A percentile compares a stretch with the other conserved stretches of the same genome.
Conservation (phyloP, 257 asterid genomes). For the Salvia splendens region DNA sequence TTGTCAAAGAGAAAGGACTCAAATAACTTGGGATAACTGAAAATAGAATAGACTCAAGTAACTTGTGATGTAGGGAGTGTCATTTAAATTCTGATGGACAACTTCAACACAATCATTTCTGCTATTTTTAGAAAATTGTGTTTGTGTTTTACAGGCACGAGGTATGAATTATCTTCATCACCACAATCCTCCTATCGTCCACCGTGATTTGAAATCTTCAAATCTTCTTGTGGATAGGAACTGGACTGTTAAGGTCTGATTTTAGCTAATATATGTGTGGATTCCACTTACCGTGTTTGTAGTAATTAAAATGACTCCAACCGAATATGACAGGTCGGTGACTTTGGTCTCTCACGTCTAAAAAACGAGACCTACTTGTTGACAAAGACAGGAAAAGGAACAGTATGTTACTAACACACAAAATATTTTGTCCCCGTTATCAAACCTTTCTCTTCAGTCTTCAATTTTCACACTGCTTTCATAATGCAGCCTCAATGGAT, state of each 20-base stretch:
- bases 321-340: constrained; percentile 72
- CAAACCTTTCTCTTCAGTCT: neutral
- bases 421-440: constrained; percentile 14
- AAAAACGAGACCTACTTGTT: constrained; percentile 84
- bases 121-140: constrained; percentile 4
- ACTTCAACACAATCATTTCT: neutral
- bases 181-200: constrained; percentile 83
- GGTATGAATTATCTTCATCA: constrained; percentile 97
- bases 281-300: constrained; percentile 22
- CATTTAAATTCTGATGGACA: constrained; percentile 19
- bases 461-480: constrained; percentile 9
- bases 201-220: constrained; percentile 95
- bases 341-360: constrained; percentile 93
- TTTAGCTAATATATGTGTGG: constrained; percentile 3
- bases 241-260: constrained; percentile 92
- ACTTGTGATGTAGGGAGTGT: constrained; percentile 53
- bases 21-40: too few relatives aligned
- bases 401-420: constrained; percentile 52
- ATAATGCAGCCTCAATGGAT: constrained; percentile 95
- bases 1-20: too few relatives aligned
- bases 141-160: constrained; percentile 61
- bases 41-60: too few relatives aligned
- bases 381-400: constrained; percentile 90
- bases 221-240: constrained; percentile 97
- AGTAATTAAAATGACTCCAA: constrained; percentile 12